Conservation (phyloP, 2,329 filamentous ascomycete genomes). For the Diaporthe nobilis region DNA sequence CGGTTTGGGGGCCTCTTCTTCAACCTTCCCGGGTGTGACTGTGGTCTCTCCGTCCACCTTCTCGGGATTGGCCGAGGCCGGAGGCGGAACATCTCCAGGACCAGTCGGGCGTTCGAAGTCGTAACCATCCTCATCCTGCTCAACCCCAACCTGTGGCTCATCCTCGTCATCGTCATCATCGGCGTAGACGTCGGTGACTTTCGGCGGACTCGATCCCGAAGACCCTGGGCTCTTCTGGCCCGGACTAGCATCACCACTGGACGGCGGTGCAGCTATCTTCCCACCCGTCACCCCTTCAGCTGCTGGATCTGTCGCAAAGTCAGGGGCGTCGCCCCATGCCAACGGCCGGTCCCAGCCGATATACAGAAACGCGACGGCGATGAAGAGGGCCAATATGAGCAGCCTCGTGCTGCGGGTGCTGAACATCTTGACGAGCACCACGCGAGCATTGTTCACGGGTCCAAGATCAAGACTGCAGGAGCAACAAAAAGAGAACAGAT, state of each 20-base stretch:
- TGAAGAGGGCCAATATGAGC: conserved; percentile 33
- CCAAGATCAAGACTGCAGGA: background rate
- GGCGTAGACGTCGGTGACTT: background rate
- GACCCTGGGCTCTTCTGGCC: conserved; percentile 8
- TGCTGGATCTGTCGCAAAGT: background rate
- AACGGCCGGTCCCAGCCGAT: conserved; percentile 30
- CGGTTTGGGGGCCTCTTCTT: conserved; percentile 16
- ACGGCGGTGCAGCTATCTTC: background rate
- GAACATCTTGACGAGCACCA: conserved; percentile 33
- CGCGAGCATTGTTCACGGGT: conserved; percentile 17
- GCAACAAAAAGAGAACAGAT: background rate
- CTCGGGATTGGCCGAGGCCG: background rate
- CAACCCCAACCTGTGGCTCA: background rate
- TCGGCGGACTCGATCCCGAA: conserved; percentile 1
- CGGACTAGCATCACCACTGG: conserved; percentile 2
- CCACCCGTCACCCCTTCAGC: background rate
- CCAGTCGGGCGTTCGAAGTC: conserved; percentile 37
- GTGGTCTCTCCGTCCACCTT: background rate
- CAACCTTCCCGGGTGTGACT: background rate
- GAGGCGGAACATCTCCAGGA: conserved; percentile 21
- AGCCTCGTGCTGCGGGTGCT: conserved; percentile 38
- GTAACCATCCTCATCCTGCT: conserved; percentile 13
- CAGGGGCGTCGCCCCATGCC: conserved; percentile 11
- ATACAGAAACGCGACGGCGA: conserved; percentile 35
- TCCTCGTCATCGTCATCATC: background rate